Evolutionary conservation across 164 flowering plant species (phyloP), one percentile per base, ranked within the genome.

Genomic region (Cinnamomum chago): DNA sequence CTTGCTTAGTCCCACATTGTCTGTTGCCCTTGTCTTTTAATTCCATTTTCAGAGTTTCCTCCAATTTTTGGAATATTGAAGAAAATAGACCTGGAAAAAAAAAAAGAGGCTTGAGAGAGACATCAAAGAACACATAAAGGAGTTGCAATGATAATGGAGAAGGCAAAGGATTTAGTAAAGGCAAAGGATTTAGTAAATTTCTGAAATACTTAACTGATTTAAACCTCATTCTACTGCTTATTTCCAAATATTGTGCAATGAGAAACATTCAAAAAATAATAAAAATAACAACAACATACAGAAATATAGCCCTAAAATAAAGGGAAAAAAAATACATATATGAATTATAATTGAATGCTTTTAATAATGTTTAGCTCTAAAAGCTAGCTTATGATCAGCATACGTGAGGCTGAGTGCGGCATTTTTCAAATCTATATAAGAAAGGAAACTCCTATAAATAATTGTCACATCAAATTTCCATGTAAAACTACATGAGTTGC

Each of bases 81-180:
- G 86, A 77, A 68, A 92, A 88, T 13, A 71, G 23, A 62, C 90
- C 93, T 89, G 92, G 82, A 82, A 83, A 75, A 51, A 51, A 64
- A 65, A 15, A 65, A 24, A 5, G 60, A 5, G 60, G 60, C 60
- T 55, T 55, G n/a, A 55, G 3, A 55, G 17, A 55, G n/a, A 14
- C 60, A 4, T 20, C 60, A 15, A 55, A 55, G 15, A 55, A 55
- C n/a, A n/a, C n/a, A n/a, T n/a, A n/a, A n/a, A n/a, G n/a, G n/a
- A n/a, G n/a, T 55, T 55, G 17, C n/a, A 55, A 15, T 17, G 1
- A 55, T 20, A 55, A 55, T 14, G 60, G 2, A 55, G 11, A 55
- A 55, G n/a, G n/a, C n/a, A 55, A 55, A 55, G 3, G n/a, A 55
- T 15, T 55, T 55, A 14, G 5, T 15, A 55, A 55, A 55, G n/a